Evolutionary conservation across 345 rosid species (phyloP).

Genomic region (Lepidium sativum): DNA sequence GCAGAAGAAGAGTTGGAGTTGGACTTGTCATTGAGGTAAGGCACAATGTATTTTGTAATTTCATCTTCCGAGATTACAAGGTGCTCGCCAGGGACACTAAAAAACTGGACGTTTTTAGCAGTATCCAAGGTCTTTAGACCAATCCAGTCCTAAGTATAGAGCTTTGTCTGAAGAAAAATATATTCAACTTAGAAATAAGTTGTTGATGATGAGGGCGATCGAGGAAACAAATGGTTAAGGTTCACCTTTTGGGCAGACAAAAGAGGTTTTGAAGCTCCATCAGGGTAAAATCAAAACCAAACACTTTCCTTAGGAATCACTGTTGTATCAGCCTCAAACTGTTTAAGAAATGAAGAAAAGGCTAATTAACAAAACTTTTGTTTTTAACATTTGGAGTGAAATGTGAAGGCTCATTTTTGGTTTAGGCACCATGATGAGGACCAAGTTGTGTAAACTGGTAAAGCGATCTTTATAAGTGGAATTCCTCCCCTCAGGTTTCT

Average conservation of each 20-base stretch:
- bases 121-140: constrained; percentile 60
- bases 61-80: constrained; percentile 46
- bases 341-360: constrained; percentile 4
- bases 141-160: constrained; percentile 86
- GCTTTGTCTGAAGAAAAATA: constrained; percentile 47
- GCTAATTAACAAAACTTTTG: neutral
- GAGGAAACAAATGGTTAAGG: neutral
- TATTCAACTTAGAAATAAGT: neutral
- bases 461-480: constrained; percentile 57
- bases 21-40: constrained; percentile 34
- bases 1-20: neutral
- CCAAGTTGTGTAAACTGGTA: constrained; percentile 65
- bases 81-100: constrained; percentile 64
- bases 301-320: constrained; percentile 79
- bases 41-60: constrained; percentile 46
- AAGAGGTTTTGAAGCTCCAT: constrained; percentile 62
- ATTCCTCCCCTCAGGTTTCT: constrained; percentile 54
- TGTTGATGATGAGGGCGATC: neutral
- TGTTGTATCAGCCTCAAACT: constrained; percentile 61
- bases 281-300: constrained; percentile 86
- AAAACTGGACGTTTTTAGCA: constrained; percentile 54
- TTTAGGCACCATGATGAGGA: constrained; percentile 65
- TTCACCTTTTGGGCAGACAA: constrained; percentile 49
- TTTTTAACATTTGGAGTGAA: neutral
- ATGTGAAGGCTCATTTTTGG: neutral